Evolutionary conservation across 805 yeast species (phyloP).

Genomic region (Metschnikowia aberdeeniae): DNA sequence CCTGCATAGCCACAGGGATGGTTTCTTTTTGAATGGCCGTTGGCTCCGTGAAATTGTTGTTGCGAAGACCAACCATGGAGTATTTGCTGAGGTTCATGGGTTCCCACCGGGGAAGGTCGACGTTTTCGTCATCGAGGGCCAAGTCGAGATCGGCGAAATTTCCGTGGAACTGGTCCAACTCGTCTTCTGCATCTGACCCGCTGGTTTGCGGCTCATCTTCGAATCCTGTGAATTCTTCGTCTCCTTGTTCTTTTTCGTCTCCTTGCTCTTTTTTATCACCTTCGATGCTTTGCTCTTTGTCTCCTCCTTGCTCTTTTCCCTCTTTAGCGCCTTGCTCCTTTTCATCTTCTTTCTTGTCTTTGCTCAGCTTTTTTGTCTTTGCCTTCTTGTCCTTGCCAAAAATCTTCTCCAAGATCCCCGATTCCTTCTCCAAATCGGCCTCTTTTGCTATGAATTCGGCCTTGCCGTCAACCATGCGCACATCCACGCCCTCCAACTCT

Average conservation of each 20-base stretch:
- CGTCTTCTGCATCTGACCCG: constrained; percentile 14
- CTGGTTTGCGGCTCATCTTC: constrained; percentile 10
- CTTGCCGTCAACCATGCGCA: constrained; percentile 65
- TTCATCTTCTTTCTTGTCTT: constrained; percentile 3
- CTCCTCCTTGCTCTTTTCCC: constrained; percentile 7
- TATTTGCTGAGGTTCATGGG: constrained; percentile 46
- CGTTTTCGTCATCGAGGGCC: constrained; percentile 30
- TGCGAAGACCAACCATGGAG: constrained; percentile 57
- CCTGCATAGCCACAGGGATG: constrained; percentile 69
- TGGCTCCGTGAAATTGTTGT: constrained; percentile 60
- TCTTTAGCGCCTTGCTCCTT: not conserved
- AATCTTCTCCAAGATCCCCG: constrained; percentile 22
- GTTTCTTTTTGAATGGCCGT: constrained; percentile 78
- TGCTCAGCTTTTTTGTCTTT: constrained; percentile 11
- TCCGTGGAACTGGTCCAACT: constrained; percentile 21
- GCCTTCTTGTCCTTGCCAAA: constrained; percentile 12
- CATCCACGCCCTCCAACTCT: constrained; percentile 90
- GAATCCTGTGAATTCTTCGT: constrained; percentile 27
- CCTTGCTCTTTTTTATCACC: not conserved
- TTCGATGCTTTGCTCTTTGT: constrained; percentile 10
- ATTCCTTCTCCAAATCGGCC: constrained; percentile 24
- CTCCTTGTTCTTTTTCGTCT: constrained; percentile 19
- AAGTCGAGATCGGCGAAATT: constrained; percentile 23
- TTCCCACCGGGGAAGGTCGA: constrained; percentile 61
- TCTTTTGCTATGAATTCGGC: constrained; percentile 48